These are phyloP conservation scores for Trametes pubescens DNA, from an alignment of 1,284 basidiomycete species.

Conservation along the genomic window DNA sequence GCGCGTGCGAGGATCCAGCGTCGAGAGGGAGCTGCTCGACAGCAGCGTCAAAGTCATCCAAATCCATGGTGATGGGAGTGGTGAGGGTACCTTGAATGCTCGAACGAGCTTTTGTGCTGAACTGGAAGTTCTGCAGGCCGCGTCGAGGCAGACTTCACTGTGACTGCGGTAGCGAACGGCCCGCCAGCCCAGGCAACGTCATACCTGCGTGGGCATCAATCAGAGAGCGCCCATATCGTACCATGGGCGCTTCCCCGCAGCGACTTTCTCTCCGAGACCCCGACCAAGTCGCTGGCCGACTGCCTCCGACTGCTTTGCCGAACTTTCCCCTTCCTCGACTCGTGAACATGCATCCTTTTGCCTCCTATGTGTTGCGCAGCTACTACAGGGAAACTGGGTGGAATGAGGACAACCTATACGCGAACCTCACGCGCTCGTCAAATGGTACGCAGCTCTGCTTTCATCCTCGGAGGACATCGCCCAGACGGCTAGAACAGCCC, in stretches of 20 bases:
- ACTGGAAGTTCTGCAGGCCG: background rate
- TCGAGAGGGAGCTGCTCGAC: slow-evolving; percentile 23
- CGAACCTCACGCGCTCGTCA: slow-evolving; percentile 89
- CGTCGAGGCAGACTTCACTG: background rate
- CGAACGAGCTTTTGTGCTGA: background rate
- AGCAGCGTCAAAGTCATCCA: slow-evolving; percentile 43
- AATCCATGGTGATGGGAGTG: slow-evolving; percentile 39
- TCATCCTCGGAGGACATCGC: slow-evolving; percentile 20
- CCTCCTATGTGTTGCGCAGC: slow-evolving; percentile 86
- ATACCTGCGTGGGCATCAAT: background rate
- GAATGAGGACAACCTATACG: slow-evolving; percentile 96
- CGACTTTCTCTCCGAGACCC: slow-evolving; percentile 4
- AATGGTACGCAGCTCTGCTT: slow-evolving; percentile 64
- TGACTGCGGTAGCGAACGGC: background rate
- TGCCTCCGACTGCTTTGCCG: background rate
- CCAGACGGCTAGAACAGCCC: slow-evolving; percentile 55
- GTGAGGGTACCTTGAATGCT: slow-evolving; percentile 1
- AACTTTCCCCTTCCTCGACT: background rate
- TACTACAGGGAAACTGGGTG: slow-evolving; percentile 94
- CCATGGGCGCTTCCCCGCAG: slow-evolving; percentile 8
- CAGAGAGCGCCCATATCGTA: slow-evolving; percentile 19
- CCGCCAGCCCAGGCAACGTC: too few relatives aligned
- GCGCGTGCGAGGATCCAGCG: slow-evolving; percentile 11
- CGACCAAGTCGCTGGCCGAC: slow-evolving; percentile 30
- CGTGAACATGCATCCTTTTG: slow-evolving; percentile 78